Evolutionary conservation across 129 eudicot genomes (phyloP), one percentile per base, ranked within the genome.

Genomic region (Flaveria robusta): DNA sequence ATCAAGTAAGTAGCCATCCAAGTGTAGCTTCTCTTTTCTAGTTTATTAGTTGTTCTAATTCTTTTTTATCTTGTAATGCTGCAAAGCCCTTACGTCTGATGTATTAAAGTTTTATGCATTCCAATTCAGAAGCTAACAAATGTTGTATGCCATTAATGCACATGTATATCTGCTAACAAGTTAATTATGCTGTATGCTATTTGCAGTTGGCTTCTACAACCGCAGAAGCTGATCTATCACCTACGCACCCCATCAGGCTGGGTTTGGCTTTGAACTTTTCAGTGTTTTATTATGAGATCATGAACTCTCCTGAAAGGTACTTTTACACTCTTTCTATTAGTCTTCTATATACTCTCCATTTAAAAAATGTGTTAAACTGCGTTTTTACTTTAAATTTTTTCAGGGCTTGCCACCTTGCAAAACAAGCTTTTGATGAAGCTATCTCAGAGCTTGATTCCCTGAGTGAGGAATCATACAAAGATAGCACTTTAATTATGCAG

Each of bases 261-360:
- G 89, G 86, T 64, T 79, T 85, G 84, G 89, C 89, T 74, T 85
- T 85, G 78, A 85, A 85, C 76, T 85, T 85, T 77, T 85, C 89
- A 0, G 86, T 85, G 72, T 85, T 85, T 68, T 85, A 85, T 85
- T 85, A 85, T 50, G 88, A 85, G 82, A 85, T 85, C 59, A 74
- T 85, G 86, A 85, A 85, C 79, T 85, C 86, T 43, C 89, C 86
- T 64, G 86, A 85, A 85, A 78, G 86, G 89, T 85, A 77, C 26
- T 2, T 71, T 5, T 66, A 55, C 0, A 55, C 31, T 69, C 16
- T 14, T 71, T 64, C 12, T 26, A 66, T 14, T n/a, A 11, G 37
- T 71, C 23, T 12, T 58, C 19, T 47, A 5, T 54, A 26, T 54
- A 27, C 27, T 2, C 20, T 20, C 22, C 13, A 45, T 51, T 18